A percentile compares a stretch with the other conserved stretches of the same genome.
Conservation (phyloP, 257 asterid species). For the Solanum tacnaense region DNA sequence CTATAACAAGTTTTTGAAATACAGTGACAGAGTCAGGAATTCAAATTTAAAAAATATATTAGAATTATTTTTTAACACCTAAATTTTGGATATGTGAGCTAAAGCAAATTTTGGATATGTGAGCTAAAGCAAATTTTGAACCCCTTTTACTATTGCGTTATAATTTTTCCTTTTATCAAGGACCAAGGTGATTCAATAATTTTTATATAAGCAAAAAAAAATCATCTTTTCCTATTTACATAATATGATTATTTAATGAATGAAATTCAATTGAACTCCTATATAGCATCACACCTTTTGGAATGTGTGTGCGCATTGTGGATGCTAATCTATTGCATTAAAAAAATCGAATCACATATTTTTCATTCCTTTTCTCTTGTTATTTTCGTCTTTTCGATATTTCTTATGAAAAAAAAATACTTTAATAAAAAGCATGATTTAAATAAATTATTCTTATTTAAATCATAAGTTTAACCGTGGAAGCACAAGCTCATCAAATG, state of each 20-base stretch:
- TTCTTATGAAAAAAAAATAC: no score
- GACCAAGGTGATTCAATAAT: neutral
- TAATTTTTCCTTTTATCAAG: neutral
- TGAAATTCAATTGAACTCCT: neutral
- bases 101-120: neutral
- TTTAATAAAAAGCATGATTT: no score
- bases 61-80: neutral
- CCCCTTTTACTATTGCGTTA: neutral
- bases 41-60: neutral
- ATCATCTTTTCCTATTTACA: neutral
- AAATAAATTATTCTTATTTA: no score
- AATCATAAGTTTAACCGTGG: no score
- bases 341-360: no score
- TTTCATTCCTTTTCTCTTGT: no score
- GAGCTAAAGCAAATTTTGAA: neutral
- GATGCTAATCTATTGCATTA: no score
- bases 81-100: neutral
- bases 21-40: neutral
- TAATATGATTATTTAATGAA: neutral
- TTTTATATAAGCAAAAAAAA: neutral
- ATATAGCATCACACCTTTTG: no score
- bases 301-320: no score
- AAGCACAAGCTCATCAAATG: neutral
- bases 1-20: neutral
- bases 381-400: no score